Base-by-base conservation (phyloP, 306 rosid genomes). In the Neltuma alba region DNA sequence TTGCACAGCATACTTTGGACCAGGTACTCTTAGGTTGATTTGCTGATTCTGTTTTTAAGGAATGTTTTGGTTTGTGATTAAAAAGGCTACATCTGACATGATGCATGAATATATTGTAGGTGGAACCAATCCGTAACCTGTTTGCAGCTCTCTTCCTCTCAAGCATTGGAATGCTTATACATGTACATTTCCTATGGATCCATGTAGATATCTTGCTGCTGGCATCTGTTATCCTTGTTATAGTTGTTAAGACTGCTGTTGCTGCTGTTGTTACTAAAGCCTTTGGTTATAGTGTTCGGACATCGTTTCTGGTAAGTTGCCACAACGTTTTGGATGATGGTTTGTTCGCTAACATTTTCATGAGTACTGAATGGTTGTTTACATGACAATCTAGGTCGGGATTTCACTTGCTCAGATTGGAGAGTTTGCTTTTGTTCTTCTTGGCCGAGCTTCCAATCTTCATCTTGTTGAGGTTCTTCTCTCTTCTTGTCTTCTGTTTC, bases 101-200 rank as follows among this genome's bases (percentile, higher is more conserved):
- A 80, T 65, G 79, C 80, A 76, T 74, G 58, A 68, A 71, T 81
- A 25, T 72, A 57, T 83, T 85, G 74, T 65, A 95, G 99, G 98
- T 95, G 90, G 99, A 95, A 80, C 98, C 99, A 67, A 91, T 95
- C 70, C 99, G 99, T 47, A 95, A 95, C 83, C 88, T 95, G 27
- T 95, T 95, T 87, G 98, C 99, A 44, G 99, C 99, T 82, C 95
- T 95, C 77, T 95, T 95, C 88, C 37, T 95, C 79, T 92, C 99
- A 40, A 92, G 99, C 89, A 95, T 95, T 76, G 99, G 98, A 78
- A 95, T 95, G 99, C 99, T 95, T 74, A 92, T 95, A 78, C 97
- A 95, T 73, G 92, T 91, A 66, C 98, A 95, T 45, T 95, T 95
- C 82, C 92, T 95, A 41, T 95, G 99, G 99, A 93, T 76, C 86